Base-by-base conservation (phyloP, 805 yeast genomes). In the Candida cerambycidarum region DNA sequence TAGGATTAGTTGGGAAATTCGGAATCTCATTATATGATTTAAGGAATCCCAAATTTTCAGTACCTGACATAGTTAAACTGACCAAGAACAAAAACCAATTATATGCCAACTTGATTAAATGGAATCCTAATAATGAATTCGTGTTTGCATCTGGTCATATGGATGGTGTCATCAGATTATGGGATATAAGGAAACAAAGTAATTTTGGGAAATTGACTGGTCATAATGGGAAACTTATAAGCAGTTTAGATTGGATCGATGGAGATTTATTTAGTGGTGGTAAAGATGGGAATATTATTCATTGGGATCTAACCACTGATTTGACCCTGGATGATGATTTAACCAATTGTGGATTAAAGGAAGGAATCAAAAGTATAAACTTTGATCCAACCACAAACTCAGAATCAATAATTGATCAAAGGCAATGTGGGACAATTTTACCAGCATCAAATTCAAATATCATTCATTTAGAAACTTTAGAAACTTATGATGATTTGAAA, bases 11-110 rank as follows among this genome's bases (percentile, higher is more conserved):
- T 45, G 89, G 89, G 4, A 72, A 74, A 17, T 81, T 81, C 56
- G 96, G 96, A 2, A 74, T 88, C 8, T 82, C 93, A 0, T 61
- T 89, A 30, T 73, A 81, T 48, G 97, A 89, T 60, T 62, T 86
- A 49, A 71, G 95, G 50, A 70, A 73, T 3, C 66, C 72, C 5
- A 67, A 66, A 14, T 67, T 64, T 41, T 58, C 56, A 39, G 56
- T 69, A 3, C 73, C 73, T 13, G 43, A 53, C 12, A 27, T 47
- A n/a, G 34, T 48, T 3, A 38, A 51, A 2, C 42, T 38, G 27
- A 46, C 48, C 13, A 39, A 44, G 16, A 50, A 50, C 14, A 51
- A 52, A 29, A 54, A 50, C 19, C 48, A 54, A 29, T 43, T 63
- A 21, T 49, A 51, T 14, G 69, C 82, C 0, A 69, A 71, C 38